Percentiles rank a stretch among this genome's conserved stretches.
phyloP scores from a whole-genome alignment of 306 rosid genomes.

The Cicer bijugum region DNA sequence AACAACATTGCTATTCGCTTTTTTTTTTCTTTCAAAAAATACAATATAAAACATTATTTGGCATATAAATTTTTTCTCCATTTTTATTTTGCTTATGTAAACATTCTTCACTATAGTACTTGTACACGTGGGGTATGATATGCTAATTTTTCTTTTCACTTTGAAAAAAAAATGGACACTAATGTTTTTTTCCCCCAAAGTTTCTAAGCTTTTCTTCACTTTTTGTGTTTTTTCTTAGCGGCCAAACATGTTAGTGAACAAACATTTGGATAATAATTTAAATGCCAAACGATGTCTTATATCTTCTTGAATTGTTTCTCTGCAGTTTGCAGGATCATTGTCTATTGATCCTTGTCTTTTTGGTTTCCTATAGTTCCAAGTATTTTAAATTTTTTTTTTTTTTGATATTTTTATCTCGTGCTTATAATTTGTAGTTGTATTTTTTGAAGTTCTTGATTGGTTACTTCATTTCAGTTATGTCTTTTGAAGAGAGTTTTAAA shows the following conservation, averaged over 20 bases:
- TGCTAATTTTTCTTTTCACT: not conserved
- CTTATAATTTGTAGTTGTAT: not conserved
- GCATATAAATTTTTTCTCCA: not conserved
- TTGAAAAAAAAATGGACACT: not conserved
- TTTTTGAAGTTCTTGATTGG: not conserved
- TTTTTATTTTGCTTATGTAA: not conserved
- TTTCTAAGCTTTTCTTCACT: slow-evolving; percentile 27
- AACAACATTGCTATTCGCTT: not conserved
- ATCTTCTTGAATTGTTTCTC: slow-evolving; percentile 36
- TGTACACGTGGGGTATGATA: not conserved
- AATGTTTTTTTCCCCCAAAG: not conserved
- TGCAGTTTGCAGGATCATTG: slow-evolving; percentile 30
- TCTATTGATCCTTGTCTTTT: slow-evolving; percentile 49
- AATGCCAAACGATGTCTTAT: slow-evolving; percentile 41
- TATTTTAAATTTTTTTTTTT: too few species aligned
- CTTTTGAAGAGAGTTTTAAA: slow-evolving; percentile 32
- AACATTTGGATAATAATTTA: slow-evolving; percentile 35
- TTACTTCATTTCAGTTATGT: slow-evolving; percentile 30
- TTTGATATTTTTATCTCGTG: slow-evolving; percentile 29
- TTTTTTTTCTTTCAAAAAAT: not conserved
- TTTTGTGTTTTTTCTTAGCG: slow-evolving; percentile 25
- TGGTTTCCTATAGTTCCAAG: slow-evolving; percentile 18
- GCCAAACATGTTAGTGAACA: slow-evolving; percentile 31
- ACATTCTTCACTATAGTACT: not conserved
- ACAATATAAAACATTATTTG: too few species aligned